Base-by-base conservation (phyloP, 2,329 filamentous ascomycete genomes). In the Rugonectria rugulosa region DNA sequence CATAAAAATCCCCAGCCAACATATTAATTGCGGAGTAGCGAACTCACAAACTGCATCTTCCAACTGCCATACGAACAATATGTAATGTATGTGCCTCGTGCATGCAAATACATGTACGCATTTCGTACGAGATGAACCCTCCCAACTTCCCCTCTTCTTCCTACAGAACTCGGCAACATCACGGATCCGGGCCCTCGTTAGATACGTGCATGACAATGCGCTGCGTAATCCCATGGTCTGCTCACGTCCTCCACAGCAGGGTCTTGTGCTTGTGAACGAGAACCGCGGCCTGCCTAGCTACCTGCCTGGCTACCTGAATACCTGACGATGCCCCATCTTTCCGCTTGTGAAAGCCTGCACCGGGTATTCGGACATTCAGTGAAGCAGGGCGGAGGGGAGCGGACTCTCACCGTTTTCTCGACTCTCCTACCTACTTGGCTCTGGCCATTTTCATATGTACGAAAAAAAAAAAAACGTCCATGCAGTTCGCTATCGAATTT, bases 371-470 rank as follows among this genome's bases (percentile, higher is more conserved):
- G 32, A 23, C 27, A 32, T 46, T 44, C 24, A 24, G 24, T 15
- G 32, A n/a, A 9, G 9, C 5, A 32, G 29, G 29, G 7, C 29
- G n/a, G n/a, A n/a, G n/a, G n/a, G n/a, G n/a, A n/a, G n/a, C n/a
- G 19, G 27, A 45, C 40, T 44, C 52, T 51, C 53, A 46, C 46
- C 46, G 53, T 56, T 56, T 46, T 44, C 48, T 51, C 15, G 38
- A 20, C 31, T 44, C 53, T 44, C 27, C 19, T 21, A 11, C n/a
- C n/a, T n/a, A n/a, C n/a, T n/a, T n/a, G n/a, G n/a, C 46, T 56
- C 46, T 55, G 24, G n/a, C 53, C 53, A 50, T 50, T 50, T 36
- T 43, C 15, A 46, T 26, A 12, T 15, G n/a, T n/a, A n/a, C n/a
- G n/a, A n/a, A n/a, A n/a, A n/a, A n/a, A n/a, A n/a, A n/a, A n/a